Evolutionary conservation across 2,329 filamentous ascomycete genomes (phyloP).

Genomic region (Incumbomyces delicatus): DNA sequence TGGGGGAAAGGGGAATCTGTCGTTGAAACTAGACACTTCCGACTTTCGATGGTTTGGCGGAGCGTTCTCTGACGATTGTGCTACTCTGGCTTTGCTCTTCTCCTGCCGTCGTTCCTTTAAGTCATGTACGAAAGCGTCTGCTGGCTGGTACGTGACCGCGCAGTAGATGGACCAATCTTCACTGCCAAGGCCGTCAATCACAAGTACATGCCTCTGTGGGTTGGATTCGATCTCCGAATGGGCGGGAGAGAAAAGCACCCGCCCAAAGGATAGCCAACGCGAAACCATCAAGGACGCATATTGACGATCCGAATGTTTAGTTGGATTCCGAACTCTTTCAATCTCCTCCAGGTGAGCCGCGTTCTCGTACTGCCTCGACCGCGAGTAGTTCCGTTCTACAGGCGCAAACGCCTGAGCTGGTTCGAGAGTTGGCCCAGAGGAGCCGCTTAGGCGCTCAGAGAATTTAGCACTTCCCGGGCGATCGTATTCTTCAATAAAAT

Average conservation of each 20-base stretch:
- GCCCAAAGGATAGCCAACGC: constrained; percentile 41
- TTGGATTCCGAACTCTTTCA: constrained; percentile 33
- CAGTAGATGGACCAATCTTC: constrained; percentile 45
- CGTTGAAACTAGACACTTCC: constrained; percentile 31
- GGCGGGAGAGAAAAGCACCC: constrained; percentile 41
- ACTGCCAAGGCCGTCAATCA: constrained; percentile 42
- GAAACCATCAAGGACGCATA: constrained; percentile 43
- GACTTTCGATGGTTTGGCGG: constrained; percentile 19
- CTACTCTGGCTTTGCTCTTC: constrained; percentile 28
- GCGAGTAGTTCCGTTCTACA: constrained; percentile 22
- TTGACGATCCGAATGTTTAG: constrained; percentile 36
- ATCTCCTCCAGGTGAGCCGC: constrained; percentile 27
- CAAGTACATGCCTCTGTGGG: constrained; percentile 35
- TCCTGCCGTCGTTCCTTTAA: constrained; percentile 25
- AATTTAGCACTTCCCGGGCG: constrained; percentile 23
- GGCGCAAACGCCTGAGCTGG: constrained; percentile 23
- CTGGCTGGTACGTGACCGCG: constrained; percentile 35
- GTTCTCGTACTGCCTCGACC: constrained; percentile 21
- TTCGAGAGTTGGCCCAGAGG: constrained; percentile 18
- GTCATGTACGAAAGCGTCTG: constrained; percentile 35
- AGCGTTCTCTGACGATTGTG: constrained; percentile 25
- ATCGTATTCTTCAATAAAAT: constrained; percentile 44
- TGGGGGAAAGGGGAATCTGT: constrained; percentile 38
- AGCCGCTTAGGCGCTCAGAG: constrained; percentile 16
- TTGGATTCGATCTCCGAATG: constrained; percentile 35